Conservation (phyloP, 148 eudicot species). For the Spergularia marina region DNA sequence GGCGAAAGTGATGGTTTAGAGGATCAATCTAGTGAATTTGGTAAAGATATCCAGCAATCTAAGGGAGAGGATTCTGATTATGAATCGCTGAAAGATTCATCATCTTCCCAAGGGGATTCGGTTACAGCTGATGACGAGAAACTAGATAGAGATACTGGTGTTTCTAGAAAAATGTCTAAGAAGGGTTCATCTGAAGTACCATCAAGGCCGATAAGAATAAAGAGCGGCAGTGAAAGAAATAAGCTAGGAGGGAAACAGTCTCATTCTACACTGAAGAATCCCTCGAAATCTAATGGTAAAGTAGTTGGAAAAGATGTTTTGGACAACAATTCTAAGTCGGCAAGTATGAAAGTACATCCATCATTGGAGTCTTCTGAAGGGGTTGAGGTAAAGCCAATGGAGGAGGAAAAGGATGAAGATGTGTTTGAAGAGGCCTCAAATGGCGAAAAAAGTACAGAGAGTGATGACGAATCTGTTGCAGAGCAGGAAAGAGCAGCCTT, state of each 20-base stretch:
- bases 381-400: constrained; percentile 38
- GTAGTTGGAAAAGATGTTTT: constrained; percentile 23
- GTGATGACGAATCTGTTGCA: constrained; percentile 39
- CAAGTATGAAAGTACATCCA: constrained; percentile 34
- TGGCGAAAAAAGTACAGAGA: constrained; percentile 38
- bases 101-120: constrained; percentile 64
- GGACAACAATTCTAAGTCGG: constrained; percentile 25
- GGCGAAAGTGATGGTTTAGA: constrained; percentile 27
- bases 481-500: constrained; percentile 31
- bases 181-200: constrained; percentile 30
- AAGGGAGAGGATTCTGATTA: constrained; percentile 64
- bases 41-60: constrained; percentile 29
- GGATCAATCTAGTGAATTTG: constrained; percentile 31
- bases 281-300: constrained; percentile 31
- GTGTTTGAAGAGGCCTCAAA: constrained; percentile 53
- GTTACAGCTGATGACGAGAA: constrained; percentile 59
- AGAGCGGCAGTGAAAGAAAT: constrained; percentile 24
- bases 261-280: constrained; percentile 29
- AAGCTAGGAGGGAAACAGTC: constrained; percentile 24
- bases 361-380: constrained; percentile 51
- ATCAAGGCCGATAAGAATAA: constrained; percentile 14
- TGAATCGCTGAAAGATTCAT: constrained; percentile 62
- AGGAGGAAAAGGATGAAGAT: constrained; percentile 48
- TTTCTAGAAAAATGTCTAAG: constrained; percentile 29
- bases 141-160: constrained; percentile 29